Conservation (phyloP, 257 asterid species). For the Buddleja alternifolia region DNA sequence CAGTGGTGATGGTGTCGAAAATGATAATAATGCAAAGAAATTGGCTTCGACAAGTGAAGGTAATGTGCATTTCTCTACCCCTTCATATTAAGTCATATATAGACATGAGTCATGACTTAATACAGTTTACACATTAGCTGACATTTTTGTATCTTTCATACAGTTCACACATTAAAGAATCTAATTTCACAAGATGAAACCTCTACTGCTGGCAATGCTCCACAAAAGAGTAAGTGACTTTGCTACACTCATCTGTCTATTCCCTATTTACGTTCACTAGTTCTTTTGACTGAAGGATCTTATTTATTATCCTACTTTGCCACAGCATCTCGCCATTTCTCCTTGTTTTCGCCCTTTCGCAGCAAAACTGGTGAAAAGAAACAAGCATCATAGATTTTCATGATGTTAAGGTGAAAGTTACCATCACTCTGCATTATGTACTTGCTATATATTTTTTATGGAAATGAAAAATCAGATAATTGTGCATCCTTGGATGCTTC, state of each 20-base stretch:
- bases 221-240: slow-evolving; percentile 69
- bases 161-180: slow-evolving; percentile 83
- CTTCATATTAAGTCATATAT: slow-evolving; percentile 18
- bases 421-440: not conserved
- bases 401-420: slow-evolving; percentile 23
- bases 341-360: slow-evolving; percentile 75
- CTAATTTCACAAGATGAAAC: slow-evolving; percentile 75
- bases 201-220: slow-evolving; percentile 48
- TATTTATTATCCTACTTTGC: slow-evolving; percentile 21
- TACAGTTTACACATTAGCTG: slow-evolving; percentile 22
- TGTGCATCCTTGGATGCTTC: slow-evolving; percentile 20
- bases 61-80: slow-evolving; percentile 38
- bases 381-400: slow-evolving; percentile 42
- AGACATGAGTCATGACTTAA: not conserved
- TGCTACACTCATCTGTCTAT: not conserved
- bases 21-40: slow-evolving; percentile 40
- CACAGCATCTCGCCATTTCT: slow-evolving; percentile 84
- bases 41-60: slow-evolving; percentile 74
- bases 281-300: not conserved
- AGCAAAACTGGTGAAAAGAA: slow-evolving; percentile 76
- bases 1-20: slow-evolving; percentile 49
- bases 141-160: slow-evolving; percentile 17
- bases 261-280: not conserved
- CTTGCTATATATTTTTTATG: not conserved
- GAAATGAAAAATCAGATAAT: slow-evolving; percentile 22